Evolutionary conservation across 2,329 filamentous ascomycete genomes (phyloP).

Genomic region (Penicillium brevicompactum): DNA sequence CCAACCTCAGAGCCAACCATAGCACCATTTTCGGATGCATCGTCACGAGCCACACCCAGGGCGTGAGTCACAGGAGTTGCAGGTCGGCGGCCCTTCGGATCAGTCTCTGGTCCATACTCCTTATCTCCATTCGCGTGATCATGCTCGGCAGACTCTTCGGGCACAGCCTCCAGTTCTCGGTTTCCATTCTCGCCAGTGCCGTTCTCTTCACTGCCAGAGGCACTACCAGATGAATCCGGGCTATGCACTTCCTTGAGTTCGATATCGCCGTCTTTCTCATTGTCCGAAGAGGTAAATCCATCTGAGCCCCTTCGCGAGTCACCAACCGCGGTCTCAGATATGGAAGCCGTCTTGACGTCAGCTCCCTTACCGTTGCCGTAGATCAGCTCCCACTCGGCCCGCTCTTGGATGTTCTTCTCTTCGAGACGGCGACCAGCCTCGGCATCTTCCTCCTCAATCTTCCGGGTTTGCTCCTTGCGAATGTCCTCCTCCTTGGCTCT

Average conservation of each 20-base stretch:
- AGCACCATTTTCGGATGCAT: conserved; percentile 67
- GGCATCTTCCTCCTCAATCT: conserved; percentile 65
- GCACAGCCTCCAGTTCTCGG: conserved; percentile 14
- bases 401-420: conserved; percentile 47
- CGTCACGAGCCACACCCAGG: conserved; percentile 50
- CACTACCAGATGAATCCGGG: conserved; percentile 20
- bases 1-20: conserved; percentile 41
- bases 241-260: conserved; percentile 29
- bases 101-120: not conserved
- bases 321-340: conserved; percentile 29
- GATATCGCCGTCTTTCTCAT: conserved; percentile 23
- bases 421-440: conserved; percentile 65
- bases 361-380: conserved; percentile 64
- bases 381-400: conserved; percentile 70
- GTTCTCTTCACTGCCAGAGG: conserved; percentile 23
- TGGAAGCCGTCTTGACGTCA: conserved; percentile 32
- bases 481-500: conserved; percentile 49
- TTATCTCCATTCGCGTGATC: not conserved
- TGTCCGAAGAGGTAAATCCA: conserved; percentile 16
- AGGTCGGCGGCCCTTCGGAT: not conserved
- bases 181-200: not conserved
- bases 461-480: conserved; percentile 57
- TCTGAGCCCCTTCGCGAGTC: conserved; percentile 24
- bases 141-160: conserved; percentile 10
- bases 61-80: conserved; percentile 14